A percentile compares a stretch with the other conserved stretches of the same genome.
Conservation (phyloP, 352 stramenopile genomes). For the Pythium sukuiense region DNA sequence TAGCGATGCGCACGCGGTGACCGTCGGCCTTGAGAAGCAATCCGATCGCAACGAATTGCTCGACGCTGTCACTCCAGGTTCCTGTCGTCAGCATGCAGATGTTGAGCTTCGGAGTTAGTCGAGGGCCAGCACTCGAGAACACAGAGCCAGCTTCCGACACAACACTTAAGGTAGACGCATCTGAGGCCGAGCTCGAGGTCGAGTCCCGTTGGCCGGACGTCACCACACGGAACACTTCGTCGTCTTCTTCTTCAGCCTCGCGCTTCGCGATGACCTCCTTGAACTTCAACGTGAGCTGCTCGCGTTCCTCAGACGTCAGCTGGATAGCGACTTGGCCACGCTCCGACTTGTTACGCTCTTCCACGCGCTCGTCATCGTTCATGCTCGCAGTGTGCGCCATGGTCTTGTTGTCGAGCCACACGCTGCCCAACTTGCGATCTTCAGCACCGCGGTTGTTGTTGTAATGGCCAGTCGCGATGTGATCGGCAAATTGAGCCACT, state of each 20-base stretch:
- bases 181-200: background rate
- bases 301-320: constrained; percentile 39
- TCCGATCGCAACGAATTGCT: constrained; percentile 78
- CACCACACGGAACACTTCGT: constrained; percentile 15
- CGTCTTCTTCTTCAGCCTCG: constrained; percentile 16
- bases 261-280: constrained; percentile 42
- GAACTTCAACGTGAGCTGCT: constrained; percentile 40
- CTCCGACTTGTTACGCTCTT: constrained; percentile 25
- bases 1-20: constrained; percentile 90
- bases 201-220: constrained; percentile 5
- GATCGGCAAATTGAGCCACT: constrained; percentile 60
- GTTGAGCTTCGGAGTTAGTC: constrained; percentile 55
- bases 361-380: constrained; percentile 39
- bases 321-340: constrained; percentile 43
- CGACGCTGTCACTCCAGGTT: constrained; percentile 64
- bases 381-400: constrained; percentile 52
- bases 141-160: constrained; percentile 7
- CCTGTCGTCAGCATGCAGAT: constrained; percentile 74
- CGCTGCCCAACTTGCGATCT: constrained; percentile 45
- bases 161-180: background rate
- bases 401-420: constrained; percentile 49
- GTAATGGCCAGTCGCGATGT: constrained; percentile 61
- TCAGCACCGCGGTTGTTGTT: constrained; percentile 48
- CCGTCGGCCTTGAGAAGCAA: constrained; percentile 70
- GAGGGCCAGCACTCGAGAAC: constrained; percentile 14